Conservation (phyloP, 768 basidiomycete species). For the Lactarius sp. region DNA sequence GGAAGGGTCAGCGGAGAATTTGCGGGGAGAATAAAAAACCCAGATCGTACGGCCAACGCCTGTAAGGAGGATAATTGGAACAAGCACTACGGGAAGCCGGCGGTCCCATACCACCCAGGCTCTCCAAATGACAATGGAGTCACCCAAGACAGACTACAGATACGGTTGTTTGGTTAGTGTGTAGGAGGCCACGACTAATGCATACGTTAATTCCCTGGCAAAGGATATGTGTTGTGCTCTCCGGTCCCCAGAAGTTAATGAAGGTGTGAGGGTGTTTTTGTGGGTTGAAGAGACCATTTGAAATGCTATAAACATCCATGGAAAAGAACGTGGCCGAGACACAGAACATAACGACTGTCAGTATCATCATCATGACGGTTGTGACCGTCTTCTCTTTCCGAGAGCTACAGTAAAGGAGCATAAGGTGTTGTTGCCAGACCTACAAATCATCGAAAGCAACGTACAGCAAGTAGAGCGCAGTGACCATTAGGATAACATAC, state of each 20-base stretch:
- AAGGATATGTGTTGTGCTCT: neutral
- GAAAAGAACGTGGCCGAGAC: slow-evolving; percentile 7
- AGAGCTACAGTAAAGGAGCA: neutral
- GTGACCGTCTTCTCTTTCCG: slow-evolving; percentile 11
- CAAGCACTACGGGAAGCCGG: slow-evolving; percentile 3
- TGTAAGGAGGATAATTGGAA: slow-evolving; percentile 14
- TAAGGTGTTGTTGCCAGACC: neutral
- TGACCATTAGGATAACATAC: slow-evolving; percentile 4
- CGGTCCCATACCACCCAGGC: slow-evolving; percentile 20
- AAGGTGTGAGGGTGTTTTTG: slow-evolving; percentile 2
- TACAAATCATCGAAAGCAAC: neutral
- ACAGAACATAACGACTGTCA: slow-evolving; percentile 20
- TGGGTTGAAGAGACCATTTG: slow-evolving; percentile 12
- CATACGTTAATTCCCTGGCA: slow-evolving; percentile 13
- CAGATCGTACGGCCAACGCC: slow-evolving; percentile 14
- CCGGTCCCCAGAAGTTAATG: neutral
- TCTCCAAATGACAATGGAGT: slow-evolving; percentile 24
- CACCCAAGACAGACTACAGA: slow-evolving; percentile 13
- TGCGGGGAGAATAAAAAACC: neutral
- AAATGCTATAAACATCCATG: slow-evolving; percentile 9
- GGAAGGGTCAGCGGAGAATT: neutral
- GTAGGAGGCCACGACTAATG: neutral
- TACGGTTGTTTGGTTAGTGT: neutral
- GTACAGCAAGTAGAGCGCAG: slow-evolving; percentile 17
- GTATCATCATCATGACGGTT: slow-evolving; percentile 3